Conservation (phyloP, 768 basidiomycete species). For the Rhizopogon vesiculosus region DNA sequence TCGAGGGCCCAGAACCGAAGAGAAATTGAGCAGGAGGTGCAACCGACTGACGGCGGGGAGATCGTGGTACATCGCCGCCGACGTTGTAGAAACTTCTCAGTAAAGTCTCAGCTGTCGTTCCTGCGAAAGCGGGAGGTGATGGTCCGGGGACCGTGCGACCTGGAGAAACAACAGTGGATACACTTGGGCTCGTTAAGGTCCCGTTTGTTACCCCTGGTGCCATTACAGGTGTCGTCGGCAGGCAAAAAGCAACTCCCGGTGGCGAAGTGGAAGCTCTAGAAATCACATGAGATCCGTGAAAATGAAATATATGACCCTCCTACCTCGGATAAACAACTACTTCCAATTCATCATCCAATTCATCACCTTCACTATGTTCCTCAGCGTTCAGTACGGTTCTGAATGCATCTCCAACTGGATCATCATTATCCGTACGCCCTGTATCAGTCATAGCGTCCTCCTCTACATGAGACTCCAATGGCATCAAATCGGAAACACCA, state of each 20-base stretch:
- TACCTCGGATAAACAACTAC: constrained; percentile 78
- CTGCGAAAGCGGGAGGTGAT: constrained; percentile 15
- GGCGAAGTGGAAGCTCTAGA: constrained; percentile 17
- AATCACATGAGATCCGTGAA: constrained; percentile 2
- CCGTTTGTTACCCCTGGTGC: not conserved
- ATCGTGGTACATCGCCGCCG: constrained; percentile 11
- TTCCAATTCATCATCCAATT: constrained; percentile 44
- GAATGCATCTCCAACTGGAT: constrained; percentile 71
- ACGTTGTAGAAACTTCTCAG: constrained; percentile 38
- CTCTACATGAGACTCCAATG: constrained; percentile 28
- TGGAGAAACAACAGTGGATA: constrained; percentile 8
- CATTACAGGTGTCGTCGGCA: constrained; percentile 18
- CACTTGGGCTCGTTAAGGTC: constrained; percentile 4
- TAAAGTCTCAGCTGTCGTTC: constrained; percentile 65
- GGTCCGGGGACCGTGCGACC: constrained; percentile 21
- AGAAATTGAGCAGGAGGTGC: constrained; percentile 37
- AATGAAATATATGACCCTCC: constrained; percentile 5
- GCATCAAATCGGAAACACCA: not conserved
- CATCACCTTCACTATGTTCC: constrained; percentile 38
- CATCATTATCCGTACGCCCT: constrained; percentile 71
- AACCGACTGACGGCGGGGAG: constrained; percentile 15
- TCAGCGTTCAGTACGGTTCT: constrained; percentile 40
- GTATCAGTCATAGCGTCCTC: constrained; percentile 66
- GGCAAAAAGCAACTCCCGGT: constrained; percentile 3
- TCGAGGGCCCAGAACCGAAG: constrained; percentile 45